Base-by-base conservation (phyloP, 441 rosid species). In the Erysimum cheiri region DNA sequence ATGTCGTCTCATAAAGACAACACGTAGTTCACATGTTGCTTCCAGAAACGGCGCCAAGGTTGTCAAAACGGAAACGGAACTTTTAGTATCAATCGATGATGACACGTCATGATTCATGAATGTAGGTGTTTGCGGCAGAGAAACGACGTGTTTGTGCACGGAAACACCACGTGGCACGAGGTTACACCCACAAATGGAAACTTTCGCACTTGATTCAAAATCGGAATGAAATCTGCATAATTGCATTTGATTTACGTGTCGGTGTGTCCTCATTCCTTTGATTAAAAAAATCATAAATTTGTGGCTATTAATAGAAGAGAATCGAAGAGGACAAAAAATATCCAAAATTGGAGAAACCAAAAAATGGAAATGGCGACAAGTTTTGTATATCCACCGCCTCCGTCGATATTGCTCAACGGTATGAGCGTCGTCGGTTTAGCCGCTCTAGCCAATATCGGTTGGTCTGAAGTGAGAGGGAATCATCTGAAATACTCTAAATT, bases 401-500 rank as follows among this genome's bases (percentile, higher is more conserved):
- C 85, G 0, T 80, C 81, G 24, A n/a, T 82, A 17, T 50, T 85
- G 64, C 26, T 85, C 24, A 76, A 80, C 5, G 64, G 75, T 3
- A 81, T 86, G 84, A 79, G 86, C 17, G 84, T 54, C 13, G 60
- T 82, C 2, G 75, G 78, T 28, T 47, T 71, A 11, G 78, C 41
- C 17, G 70, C 85, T 36, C 2, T 70, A 8, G 88, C 83, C 1
- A 80, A 61, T 3, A 15, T 29, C 14, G 90, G 89, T 10, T 63
- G 83, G 59, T 73, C 77, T 8, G 98, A 93, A 82, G 43, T 49
- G 0, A 65, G 60, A 75, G 98, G 96, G 8, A 77, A 68, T 7
- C 83, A 85, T 70, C 3, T 87, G 48, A 79, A 84, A 36, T 91
- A 91, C 72, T 93, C 96, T 8, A 93, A 88, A 66, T 93, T 91